Base-by-base conservation (phyloP, 208 protist genomes). In the Trypanosoma grayi region DNA sequence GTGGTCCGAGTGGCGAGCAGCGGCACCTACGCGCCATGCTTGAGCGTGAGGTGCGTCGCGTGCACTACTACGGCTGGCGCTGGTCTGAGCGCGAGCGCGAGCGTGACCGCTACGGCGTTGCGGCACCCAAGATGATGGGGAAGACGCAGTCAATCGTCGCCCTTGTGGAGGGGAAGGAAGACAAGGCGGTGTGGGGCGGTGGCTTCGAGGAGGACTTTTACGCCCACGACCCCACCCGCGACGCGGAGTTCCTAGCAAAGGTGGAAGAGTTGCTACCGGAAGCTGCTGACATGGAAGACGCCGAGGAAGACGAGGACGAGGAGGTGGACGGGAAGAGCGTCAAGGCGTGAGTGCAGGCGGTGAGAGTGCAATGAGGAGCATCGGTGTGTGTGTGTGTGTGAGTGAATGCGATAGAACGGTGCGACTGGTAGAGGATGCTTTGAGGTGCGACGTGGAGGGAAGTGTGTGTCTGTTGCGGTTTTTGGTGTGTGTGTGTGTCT, bases 1-100 rank as follows among this genome's bases (percentile, higher is more conserved):
- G 79, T 10, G 77, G 79, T 2, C 73, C 83, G n/a, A 85, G 64
- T 52, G 84, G 87, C 4, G 91, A 96, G 70, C 70, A 75, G 41
- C 69, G 83, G n/a, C 75, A 92, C 59, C 77, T 95, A 24, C 78
- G 87, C 1, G 60, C 75, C 2, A 92, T 94, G 84, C 73, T 96
- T 34, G 85, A 94, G 64, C 83, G 91, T 20, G 91, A 96, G 73
- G 84, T 90, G 27, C 81, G 85, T 14, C 91, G 91, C 11, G 85
- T 87, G 24, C 69, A 79, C 30, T 96, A 94, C 71, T 96, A 90
- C 69, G 27, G 30, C 22, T 93, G 87, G 85, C 77, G 91, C 31
- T 94, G 88, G 87, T 46, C 52, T 2, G 87, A 93, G 59, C 81
- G 91, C 16, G 68, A 73, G 59, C 27, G 63, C 25, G 87, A 96